Conservation (phyloP, 1,284 basidiomycete species). For the Inonotus obliquus region DNA sequence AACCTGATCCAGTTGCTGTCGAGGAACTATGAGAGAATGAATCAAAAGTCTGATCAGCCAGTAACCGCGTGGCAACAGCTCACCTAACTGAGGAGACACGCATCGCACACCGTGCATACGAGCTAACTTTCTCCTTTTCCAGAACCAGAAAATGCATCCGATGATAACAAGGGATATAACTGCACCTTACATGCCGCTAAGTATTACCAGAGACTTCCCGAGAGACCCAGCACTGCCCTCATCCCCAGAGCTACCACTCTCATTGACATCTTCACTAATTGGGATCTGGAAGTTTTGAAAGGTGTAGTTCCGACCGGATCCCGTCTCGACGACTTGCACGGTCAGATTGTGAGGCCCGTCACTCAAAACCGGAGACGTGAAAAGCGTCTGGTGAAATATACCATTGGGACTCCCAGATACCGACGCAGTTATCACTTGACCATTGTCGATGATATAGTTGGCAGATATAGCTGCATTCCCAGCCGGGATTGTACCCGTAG, state of each 20-base stretch:
- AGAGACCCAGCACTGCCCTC: not conserved
- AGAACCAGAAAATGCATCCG: not conserved
- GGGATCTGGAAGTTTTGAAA: not conserved
- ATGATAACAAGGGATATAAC: not conserved
- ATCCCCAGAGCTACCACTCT: not conserved
- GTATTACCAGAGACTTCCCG: not conserved
- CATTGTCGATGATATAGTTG: slow-evolving; percentile 11
- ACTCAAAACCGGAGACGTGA: slow-evolving; percentile 1
- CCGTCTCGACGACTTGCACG: slow-evolving; percentile 8
- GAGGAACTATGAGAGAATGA: not conserved
- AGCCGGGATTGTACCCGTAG: slow-evolving; percentile 3
- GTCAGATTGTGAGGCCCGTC: slow-evolving; percentile 6
- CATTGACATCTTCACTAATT: not conserved
- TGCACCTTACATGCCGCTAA: not conserved
- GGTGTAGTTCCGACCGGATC: slow-evolving; percentile 10
- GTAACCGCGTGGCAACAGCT: too few relatives aligned
- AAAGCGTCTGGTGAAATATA: not conserved
- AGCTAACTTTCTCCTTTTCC: not conserved
- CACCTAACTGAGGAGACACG: too few relatives aligned
- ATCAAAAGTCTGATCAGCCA: not conserved
- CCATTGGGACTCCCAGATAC: not conserved
- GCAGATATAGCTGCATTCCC: not conserved
- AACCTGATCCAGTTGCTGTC: not conserved
- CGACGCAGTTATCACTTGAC: not conserved
- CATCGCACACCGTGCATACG: too few relatives aligned